Base-by-base conservation (phyloP, 2,329 filamentous ascomycete genomes). In the Emergomyces africanus region DNA sequence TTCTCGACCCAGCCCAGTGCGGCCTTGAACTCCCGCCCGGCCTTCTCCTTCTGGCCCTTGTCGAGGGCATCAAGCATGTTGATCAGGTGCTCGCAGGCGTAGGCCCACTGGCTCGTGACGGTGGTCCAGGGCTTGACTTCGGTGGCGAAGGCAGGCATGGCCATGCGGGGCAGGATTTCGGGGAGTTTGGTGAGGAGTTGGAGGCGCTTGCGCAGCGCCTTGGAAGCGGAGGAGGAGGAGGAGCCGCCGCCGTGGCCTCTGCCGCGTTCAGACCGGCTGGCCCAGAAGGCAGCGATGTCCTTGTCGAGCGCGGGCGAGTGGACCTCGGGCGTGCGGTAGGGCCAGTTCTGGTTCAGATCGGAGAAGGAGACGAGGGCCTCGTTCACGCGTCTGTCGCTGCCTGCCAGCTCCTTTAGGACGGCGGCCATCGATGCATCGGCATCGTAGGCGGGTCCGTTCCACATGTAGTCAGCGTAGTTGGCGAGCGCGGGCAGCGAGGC, bases 311-410 rank as follows among this genome's bases (percentile, higher is more conserved):
- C 18, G 18, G 64, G 63, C 15, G 61, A 61, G 23, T 61, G 42
- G n/a, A 64, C 59, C 30, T 62, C 56, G 1, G 63, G 61, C 3
- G 25, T 54, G 46, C 63, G 63, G 48, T 65, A 65, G n/a, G 64
- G 63, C 64, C 64, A 65, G 53, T 63, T 63, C 20, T 65, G 64
- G 58, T 64, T 64, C 41, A 65, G 60, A 18, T 65, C 64, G 20
- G 57, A 57, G 53, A 65, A 64, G 5, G 64, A 63, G 30, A 65
- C 41, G 25, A 65, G 46, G 1, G 63, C 64, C 5, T 64, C 59
- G 42, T 60, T 51, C 25, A 63, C 60, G 5, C 12, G 44, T 15
- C 30, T 59, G 35, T 63, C 42, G 39, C 25, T 55, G 12, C 63
- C 63, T 2, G 61, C 20, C 5, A 63, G 60, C 30, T 64, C 63